Evolutionary conservation across 75 land plant species (phyloP), one percentile per base, ranked within the genome.

Genomic region (Adiantum capillusveneris): DNA sequence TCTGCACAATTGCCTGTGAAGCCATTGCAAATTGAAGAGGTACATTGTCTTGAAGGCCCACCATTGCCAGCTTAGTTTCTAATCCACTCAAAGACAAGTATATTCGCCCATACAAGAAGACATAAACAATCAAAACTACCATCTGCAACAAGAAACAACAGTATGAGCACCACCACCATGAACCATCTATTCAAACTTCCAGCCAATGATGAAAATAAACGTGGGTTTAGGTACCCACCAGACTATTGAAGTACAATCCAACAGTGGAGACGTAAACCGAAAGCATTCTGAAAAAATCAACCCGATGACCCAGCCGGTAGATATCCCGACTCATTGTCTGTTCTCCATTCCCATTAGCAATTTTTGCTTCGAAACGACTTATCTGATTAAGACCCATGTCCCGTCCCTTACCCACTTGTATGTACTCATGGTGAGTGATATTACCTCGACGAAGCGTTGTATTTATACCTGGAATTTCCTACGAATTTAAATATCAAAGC

Each of bases 341-440:
- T 62, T 95, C 97, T 18, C 88, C 99, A 80, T 95, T 95, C 0
- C 99, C 99, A 73, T 82, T 82, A 18, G 99, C 99, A 43, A 90
- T 78, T 60, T 90, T 95, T 17, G 99, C 99, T 65, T 95, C 99
- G 73, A 90, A 95, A 13, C 79, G 55, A 21, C 92, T 86, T 25
- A 95, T 95, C 65, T 95, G 96, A 57, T 95, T 95, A 19, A 95
- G 88, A 13, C 99, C 97, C 64, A 95, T 92, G 72, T 95, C 99
- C 44, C 97, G 79, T 18, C 99, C 99, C 58, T 95, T 95, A 6
- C 99, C 99, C 65, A 95, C 99, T 80, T 95, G 99, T 36, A 95
- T 86, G 51, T 95, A 95, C 56, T 95, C 99, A 75, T 95, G 99
- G 80, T 95, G 92, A 37, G 99, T 95, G 0, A 95, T 71, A 84